A percentile compares a stretch with the other conserved stretches of the same genome.
These are phyloP conservation scores for Endoconidiophora laricicola DNA, from an alignment of 2,329 filamentous ascomycete species.

Conservation along the genomic window DNA sequence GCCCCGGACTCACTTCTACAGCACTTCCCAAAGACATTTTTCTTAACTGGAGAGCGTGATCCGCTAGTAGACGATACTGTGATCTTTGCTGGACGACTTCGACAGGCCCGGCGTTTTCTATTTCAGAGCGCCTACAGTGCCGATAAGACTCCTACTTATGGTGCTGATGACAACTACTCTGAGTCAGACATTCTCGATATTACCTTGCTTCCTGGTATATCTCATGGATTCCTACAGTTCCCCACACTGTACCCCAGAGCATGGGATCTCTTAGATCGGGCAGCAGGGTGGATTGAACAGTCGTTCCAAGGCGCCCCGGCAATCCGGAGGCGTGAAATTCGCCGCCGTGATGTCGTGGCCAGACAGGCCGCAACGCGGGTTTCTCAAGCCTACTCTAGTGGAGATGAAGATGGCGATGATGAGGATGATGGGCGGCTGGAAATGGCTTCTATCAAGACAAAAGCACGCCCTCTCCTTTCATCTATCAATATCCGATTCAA, in stretches of 20 bases:
- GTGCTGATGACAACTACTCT: slow-evolving; percentile 23
- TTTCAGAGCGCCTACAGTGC: slow-evolving; percentile 11
- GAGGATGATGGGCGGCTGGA: slow-evolving; percentile 73
- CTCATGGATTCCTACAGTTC: slow-evolving; percentile 89
- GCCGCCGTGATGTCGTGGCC: not conserved
- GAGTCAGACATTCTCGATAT: slow-evolving; percentile 44
- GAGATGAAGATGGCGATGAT: not conserved
- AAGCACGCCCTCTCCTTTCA: slow-evolving; percentile 7
- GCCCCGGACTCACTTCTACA: slow-evolving; percentile 72
- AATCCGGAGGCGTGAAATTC: slow-evolving; percentile 6
- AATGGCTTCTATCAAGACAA: slow-evolving; percentile 47
- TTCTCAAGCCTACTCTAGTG: not conserved
- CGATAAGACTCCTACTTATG: slow-evolving; percentile 14
- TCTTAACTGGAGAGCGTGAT: slow-evolving; percentile 87
- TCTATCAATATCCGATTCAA: not conserved
- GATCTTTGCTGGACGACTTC: slow-evolving; percentile 80
- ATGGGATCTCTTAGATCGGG: slow-evolving; percentile 71
- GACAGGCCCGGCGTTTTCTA: slow-evolving; percentile 30
- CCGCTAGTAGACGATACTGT: slow-evolving; percentile 93
- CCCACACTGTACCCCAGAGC: slow-evolving; percentile 74
- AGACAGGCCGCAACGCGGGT: slow-evolving; percentile 3
- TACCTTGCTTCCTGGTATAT: slow-evolving; percentile 70
- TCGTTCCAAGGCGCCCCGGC: slow-evolving; percentile 34
- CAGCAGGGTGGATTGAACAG: slow-evolving; percentile 66
- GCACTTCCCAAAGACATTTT: slow-evolving; percentile 85